Evolutionary conservation across 805 yeast species (phyloP).

Genomic region (Clavispora phyllophila): DNA sequence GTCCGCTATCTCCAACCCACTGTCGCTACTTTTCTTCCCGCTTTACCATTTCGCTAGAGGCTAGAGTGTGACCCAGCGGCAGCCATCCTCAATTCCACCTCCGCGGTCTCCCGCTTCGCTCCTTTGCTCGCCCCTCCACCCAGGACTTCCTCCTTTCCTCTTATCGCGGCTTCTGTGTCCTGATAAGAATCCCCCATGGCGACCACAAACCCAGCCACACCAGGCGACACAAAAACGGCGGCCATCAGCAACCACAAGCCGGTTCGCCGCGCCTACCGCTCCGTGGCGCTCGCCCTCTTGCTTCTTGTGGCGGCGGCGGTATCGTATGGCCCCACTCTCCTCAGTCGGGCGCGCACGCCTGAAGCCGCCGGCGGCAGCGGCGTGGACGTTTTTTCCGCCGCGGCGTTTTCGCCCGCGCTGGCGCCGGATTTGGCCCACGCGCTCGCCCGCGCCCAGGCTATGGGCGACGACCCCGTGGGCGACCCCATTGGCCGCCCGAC

Average conservation of each 20-base stretch:
- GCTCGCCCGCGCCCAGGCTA: not conserved
- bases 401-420: not conserved
- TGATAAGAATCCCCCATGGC: not conserved
- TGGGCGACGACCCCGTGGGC: constrained; percentile 14
- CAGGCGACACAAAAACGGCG: not conserved
- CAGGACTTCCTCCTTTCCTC: not conserved
- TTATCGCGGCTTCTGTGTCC: not conserved
- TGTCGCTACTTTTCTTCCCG: not conserved
- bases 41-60: not conserved
- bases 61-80: too few species aligned
- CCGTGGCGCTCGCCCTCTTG: not conserved
- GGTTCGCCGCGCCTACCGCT: not conserved
- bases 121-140: not conserved
- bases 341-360: not conserved
- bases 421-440: not conserved
- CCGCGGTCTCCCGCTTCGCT: not conserved
- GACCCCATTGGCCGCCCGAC: constrained; percentile 31
- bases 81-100: too few species aligned
- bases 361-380: not conserved
- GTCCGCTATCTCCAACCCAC: not conserved
- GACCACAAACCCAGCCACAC: not conserved
- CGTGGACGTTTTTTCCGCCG: not conserved
- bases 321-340: not conserved
- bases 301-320: not conserved
- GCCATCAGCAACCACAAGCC: not conserved